Percentiles rank a stretch among this genome's conserved stretches.
phyloP scores from a whole-genome alignment of 352 stramenopile species.

The Paralagenidium karlingii region DNA sequence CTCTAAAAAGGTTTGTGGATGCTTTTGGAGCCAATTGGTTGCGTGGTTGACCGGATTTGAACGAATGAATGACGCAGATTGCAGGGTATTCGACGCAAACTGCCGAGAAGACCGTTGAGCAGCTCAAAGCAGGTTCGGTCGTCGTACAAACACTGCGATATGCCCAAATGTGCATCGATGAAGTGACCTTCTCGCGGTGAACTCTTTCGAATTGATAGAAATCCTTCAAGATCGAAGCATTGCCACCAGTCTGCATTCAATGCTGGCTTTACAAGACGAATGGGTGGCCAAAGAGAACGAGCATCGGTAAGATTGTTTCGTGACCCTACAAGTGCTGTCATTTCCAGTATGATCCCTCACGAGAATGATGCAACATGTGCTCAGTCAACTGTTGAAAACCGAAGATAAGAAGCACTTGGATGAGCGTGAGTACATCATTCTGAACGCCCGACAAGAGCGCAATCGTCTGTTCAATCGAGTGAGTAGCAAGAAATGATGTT shows the following conservation, averaged over 20 bases:
- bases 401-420: constrained; percentile 83
- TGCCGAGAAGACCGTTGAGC: constrained; percentile 20
- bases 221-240: no score
- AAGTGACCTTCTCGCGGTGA: no score
- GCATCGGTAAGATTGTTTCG: constrained; percentile 30
- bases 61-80: no score
- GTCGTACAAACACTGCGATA: no score
- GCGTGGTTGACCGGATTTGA: neutral
- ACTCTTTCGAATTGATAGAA: no score
- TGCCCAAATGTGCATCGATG: no score
- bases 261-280: no score
- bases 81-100: constrained; percentile 17
- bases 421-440: constrained; percentile 44
- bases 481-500: no score
- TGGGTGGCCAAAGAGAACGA: constrained; percentile 82
- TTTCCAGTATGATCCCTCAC: neutral
- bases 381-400: constrained; percentile 79
- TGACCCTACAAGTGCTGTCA: neutral
- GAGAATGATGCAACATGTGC: no score
- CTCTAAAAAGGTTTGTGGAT: constrained; percentile 6
- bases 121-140: constrained; percentile 40
- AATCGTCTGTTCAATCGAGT: constrained; percentile 77
- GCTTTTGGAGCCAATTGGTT: neutral
- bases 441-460: constrained; percentile 71
- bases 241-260: no score